phyloP scores from a whole-genome alignment of 208 protist species.

The Acanthamoeba sp. region DNA sequence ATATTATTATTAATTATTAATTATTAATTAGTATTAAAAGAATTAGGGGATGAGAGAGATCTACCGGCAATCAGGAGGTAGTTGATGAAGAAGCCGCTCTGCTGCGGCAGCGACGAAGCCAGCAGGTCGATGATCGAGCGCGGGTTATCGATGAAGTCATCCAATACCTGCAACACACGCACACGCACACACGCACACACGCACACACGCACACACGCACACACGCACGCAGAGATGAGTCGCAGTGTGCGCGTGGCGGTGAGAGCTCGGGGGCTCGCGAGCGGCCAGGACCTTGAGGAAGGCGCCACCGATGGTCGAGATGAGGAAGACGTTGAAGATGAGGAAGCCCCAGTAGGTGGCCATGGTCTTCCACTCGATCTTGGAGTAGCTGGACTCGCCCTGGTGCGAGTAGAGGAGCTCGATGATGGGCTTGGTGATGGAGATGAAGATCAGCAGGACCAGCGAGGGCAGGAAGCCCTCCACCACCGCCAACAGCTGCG shows the following conservation, averaged over 20 bases:
- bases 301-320: conserved; percentile 52
- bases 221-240: neutral
- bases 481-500: neutral
- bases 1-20: too few relatives aligned
- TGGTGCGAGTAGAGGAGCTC: conserved; percentile 20
- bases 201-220: neutral
- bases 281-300: neutral
- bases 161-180: neutral
- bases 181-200: neutral
- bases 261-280: neutral
- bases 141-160: conserved; percentile 43
- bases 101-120: conserved; percentile 26
- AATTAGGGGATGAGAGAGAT: too few relatives aligned
- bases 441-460: conserved; percentile 49
- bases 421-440: conserved; percentile 70
- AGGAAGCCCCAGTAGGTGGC: conserved; percentile 51
- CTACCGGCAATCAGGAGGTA: conserved; percentile 52
- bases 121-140: conserved; percentile 23
- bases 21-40: too few relatives aligned
- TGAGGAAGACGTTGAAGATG: conserved; percentile 59
- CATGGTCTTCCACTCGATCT: conserved; percentile 53
- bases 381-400: conserved; percentile 11
- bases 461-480: conserved; percentile 53
- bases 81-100: conserved; percentile 59
- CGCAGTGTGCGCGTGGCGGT: too few relatives aligned